These are phyloP conservation scores for Globisporangium abappressorium DNA, from an alignment of 352 stramenopile species.

Conservation along the genomic window DNA sequence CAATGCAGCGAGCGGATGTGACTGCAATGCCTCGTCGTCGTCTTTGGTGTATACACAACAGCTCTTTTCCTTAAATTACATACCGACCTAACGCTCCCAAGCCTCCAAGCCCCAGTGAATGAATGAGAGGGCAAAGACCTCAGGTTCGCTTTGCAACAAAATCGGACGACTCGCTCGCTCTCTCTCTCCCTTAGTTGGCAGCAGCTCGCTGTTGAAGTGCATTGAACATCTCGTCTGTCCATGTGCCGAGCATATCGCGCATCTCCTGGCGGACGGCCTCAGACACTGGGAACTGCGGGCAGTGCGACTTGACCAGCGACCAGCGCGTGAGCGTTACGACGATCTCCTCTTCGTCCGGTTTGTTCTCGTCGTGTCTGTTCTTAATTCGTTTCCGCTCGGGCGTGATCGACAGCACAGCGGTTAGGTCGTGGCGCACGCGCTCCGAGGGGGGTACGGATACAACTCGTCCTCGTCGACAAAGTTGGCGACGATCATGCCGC, in stretches of 20 bases:
- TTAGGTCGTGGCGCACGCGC: constrained; percentile 37
- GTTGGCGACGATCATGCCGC: constrained; percentile 33
- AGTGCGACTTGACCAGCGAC: background rate
- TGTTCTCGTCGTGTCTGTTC: constrained; percentile 2
- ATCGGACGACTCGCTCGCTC: background rate
- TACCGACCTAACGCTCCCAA: too few species aligned
- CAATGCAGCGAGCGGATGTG: too few species aligned
- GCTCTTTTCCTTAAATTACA: too few species aligned
- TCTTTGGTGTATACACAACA: too few species aligned
- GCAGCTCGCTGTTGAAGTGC: background rate
- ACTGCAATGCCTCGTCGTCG: too few species aligned
- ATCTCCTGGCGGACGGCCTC: background rate
- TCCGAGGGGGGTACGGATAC: constrained; percentile 33
- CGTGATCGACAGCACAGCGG: constrained; percentile 10
- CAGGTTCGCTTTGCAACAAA: too few species aligned
- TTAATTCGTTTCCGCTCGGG: background rate
- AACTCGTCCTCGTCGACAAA: constrained; percentile 40
- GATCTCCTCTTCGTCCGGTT: constrained; percentile 5
- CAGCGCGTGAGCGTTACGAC: constrained; percentile 12
- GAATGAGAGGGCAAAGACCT: too few species aligned
- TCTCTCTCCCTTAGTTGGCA: background rate
- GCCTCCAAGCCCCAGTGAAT: too few species aligned
- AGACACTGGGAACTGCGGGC: background rate
- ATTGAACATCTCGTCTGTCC: constrained; percentile 9
- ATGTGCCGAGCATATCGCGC: background rate